A percentile compares a stretch with the other conserved stretches of the same genome.
Evolutionary conservation across 1,284 basidiomycete species (phyloP).

Genomic region (Melanopsichium pennsylvanicum): DNA sequence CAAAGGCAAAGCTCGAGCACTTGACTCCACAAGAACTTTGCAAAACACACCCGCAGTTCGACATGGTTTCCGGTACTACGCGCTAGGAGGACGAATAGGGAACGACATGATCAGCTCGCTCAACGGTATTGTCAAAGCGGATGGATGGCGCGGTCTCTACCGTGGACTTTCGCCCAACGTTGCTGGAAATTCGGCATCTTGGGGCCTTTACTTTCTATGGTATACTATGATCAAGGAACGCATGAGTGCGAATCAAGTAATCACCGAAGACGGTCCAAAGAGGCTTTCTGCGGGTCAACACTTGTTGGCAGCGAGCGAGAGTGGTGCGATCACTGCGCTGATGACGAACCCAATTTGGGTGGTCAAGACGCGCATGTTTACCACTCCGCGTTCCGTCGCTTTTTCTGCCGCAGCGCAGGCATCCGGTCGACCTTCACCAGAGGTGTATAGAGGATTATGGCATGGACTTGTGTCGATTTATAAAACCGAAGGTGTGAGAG

Average conservation of each 20-base stretch:
- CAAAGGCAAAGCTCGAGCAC: conserved; percentile 33
- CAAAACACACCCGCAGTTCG: conserved; percentile 1
- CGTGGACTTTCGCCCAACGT: conserved; percentile 89
- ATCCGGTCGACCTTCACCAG: conserved; percentile 16
- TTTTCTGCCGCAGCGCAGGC: conserved; percentile 1
- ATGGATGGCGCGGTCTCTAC: conserved; percentile 88
- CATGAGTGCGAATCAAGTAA: conserved; percentile 48
- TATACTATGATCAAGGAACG: conserved; percentile 89
- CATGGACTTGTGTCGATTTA: conserved; percentile 55
- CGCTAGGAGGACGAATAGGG: conserved; percentile 65
- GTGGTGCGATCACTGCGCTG: conserved; percentile 87
- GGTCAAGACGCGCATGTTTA: conserved; percentile 97
- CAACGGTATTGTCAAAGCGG: conserved; percentile 75
- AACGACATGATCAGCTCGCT: conserved; percentile 80
- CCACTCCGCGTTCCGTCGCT: conserved; percentile 71
- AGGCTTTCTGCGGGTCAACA: conserved; percentile 79
- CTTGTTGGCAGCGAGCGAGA: conserved; percentile 89
- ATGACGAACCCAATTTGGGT: conserved; percentile 99
- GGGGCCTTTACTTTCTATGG: conserved; percentile 98
- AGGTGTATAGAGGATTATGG: conserved; percentile 51
- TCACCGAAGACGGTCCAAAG: conserved; percentile 10
- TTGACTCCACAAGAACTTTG: conserved; percentile 1
- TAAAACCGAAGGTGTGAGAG: conserved; percentile 74
- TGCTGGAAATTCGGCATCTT: conserved; percentile 93
- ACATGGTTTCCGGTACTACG: conserved; percentile 42